phyloP scores from a whole-genome alignment of 139 green algal species.

The Pleodorina starrii region DNA sequence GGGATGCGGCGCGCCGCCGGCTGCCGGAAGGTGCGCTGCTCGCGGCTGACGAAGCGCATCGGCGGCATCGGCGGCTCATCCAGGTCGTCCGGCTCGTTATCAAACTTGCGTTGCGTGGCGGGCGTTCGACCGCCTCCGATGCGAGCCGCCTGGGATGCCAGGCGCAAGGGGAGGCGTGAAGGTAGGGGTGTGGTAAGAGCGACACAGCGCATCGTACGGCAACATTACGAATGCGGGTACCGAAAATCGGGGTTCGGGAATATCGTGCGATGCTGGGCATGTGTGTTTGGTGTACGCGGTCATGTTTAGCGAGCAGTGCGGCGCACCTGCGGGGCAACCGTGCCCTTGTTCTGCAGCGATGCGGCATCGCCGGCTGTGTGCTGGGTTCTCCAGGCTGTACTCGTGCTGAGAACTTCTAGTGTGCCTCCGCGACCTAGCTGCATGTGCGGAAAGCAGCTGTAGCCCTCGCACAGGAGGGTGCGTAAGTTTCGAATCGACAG shows the following conservation, averaged over 20 bases:
- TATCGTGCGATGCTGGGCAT: too few relatives aligned
- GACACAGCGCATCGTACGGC: too few relatives aligned
- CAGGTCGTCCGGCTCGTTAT: not conserved
- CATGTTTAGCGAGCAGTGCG: too few relatives aligned
- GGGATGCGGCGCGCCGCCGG: constrained; percentile 45
- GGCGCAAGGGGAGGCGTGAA: too few relatives aligned
- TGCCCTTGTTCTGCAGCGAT: not conserved
- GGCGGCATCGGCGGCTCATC: not conserved
- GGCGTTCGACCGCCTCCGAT: too few relatives aligned
- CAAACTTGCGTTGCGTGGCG: too few relatives aligned
- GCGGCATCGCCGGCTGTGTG: not conserved
- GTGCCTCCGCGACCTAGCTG: not conserved
- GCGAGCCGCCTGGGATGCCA: too few relatives aligned
- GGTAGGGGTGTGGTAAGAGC: too few relatives aligned
- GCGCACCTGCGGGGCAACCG: not conserved
- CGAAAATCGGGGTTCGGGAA: too few relatives aligned
- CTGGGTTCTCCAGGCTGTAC: not conserved
- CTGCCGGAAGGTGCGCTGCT: not conserved
- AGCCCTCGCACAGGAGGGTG: not conserved
- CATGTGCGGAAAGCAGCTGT: not conserved
- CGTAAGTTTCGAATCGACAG: not conserved
- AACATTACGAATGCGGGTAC: too few relatives aligned
- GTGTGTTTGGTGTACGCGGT: too few relatives aligned
- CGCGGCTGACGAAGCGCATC: constrained; percentile 36
- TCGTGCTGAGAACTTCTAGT: constrained; percentile 16